Percentiles rank a stretch among this genome's conserved stretches.
These are phyloP conservation scores for Xylariaceae sp. DNA, from an alignment of 2,329 filamentous ascomycete genomes.

Conservation along the genomic window DNA sequence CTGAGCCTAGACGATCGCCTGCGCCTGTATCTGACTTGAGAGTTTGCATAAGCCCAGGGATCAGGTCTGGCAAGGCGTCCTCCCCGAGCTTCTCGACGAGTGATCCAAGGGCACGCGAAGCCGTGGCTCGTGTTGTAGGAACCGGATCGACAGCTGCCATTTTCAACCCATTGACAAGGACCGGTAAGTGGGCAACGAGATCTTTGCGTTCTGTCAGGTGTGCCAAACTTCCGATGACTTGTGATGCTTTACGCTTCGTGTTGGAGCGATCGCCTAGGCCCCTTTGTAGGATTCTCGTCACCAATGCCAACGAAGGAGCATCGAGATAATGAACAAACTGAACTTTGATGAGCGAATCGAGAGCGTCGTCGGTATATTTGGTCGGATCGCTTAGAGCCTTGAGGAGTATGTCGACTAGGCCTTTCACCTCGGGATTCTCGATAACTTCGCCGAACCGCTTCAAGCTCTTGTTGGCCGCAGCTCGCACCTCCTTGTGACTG, in stretches of 20 bases:
- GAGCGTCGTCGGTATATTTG: conserved; percentile 90
- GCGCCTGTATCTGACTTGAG: conserved; percentile 96
- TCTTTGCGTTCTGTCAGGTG: conserved; percentile 97
- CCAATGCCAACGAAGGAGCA: conserved; percentile 87
- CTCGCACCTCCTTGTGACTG: conserved; percentile 94
- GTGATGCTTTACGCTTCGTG: conserved; percentile 92
- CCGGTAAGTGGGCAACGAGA: conserved; percentile 82
- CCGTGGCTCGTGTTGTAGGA: conserved; percentile 91
- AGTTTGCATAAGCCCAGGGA: conserved; percentile 94
- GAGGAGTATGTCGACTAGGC: conserved; percentile 82
- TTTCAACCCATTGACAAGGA: conserved; percentile 86
- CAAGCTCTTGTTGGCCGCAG: conserved; percentile 88
- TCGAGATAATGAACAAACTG: conserved; percentile 98
- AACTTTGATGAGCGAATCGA: conserved; percentile 95
- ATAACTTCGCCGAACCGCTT: conserved; percentile 99
- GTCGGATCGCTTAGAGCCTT: conserved; percentile 97
- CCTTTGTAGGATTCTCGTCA: conserved; percentile 92
- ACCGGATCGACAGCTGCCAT: conserved; percentile 90
- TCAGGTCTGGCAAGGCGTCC: conserved; percentile 92
- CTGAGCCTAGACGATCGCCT: conserved; percentile 91
- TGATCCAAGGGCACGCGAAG: conserved; percentile 90
- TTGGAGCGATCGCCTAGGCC: conserved; percentile 86
- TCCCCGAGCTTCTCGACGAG: conserved; percentile 98
- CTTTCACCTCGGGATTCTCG: conserved; percentile 94
- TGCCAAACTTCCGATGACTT: conserved; percentile 96